Base-by-base conservation (phyloP, 2,329 filamentous ascomycete species). In the Penicillium verrucosum region DNA sequence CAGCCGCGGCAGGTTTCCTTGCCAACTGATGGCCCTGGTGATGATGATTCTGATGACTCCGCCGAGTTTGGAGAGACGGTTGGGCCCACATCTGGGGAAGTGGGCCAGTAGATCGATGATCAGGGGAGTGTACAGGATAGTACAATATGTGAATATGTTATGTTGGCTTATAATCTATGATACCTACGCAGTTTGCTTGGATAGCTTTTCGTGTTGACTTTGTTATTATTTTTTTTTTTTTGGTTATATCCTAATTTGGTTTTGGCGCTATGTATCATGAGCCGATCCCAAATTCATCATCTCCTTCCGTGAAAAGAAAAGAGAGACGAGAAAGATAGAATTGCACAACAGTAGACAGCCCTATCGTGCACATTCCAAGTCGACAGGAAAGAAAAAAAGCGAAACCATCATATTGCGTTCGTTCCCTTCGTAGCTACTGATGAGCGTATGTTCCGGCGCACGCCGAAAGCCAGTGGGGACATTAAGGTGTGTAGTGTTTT, bases 391-490 rank as follows among this genome's bases (percentile, higher is more conserved):
- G 46, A 54, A 60, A 50, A 66, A 54, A 85, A 69, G 85, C 82
- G 40, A 85, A 65, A 92, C 88, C 4, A 89, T 89, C 36, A 93
- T 85, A 1, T 89, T 89, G 65, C 93, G 72, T 55, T 90, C 89
- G 67, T 92, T 85, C 46, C 62, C 54, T 60, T 65, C 63, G 62
- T 65, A 64, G 58, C 63, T 62, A 54, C 44, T 42, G 55, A 64
- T 56, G 58, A 64, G 58, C 58, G 40, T 57, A 54, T 50, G 38
- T 43, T 51, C 54, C 46, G 54, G 45, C 42, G 37, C 29, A 38
- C 47, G 41, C 29, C 42, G 46, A 53, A 34, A 57, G 43, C 53
- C 55, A 41, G 51, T 49, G 56, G 34, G 34, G 30, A 53, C 38
- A 37, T 40, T 51, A 51, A 46, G 25, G 40, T 45, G 47, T 41